Base-by-base conservation (phyloP, 2,329 filamentous ascomycete genomes). In the Phyllosticta paracitricarpa region DNA sequence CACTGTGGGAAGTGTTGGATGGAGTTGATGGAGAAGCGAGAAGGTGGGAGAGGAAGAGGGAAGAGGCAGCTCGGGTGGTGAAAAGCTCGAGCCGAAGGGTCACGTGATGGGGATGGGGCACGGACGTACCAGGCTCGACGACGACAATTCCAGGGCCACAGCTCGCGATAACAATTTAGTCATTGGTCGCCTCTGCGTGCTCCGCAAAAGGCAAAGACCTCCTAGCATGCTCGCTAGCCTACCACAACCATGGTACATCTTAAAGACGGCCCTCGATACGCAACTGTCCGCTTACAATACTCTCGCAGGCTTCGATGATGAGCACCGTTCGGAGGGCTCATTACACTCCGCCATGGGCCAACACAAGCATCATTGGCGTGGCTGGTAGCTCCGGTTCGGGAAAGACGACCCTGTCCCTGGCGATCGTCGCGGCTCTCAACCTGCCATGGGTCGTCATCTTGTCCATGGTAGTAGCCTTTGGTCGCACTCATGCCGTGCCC, bases 401-500 rank as follows among this genome's bases (percentile, higher is more conserved):
- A 62, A 99, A 99, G 80, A 97, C 93, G 6, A 97, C 92, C 6
- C 79, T 99, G 59, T 92, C 94, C 33, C 84, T 95, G 72, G 91
- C 93, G 65, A 96, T 99, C 68, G 89, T 97, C 65, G 87, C 84
- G 68, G 87, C 89, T 69, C 79, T 99, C 68, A 96, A 94, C 75
- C 78, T 99, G 65, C 94, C 94, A 61, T 99, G 94, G 93, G 94
- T 99, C 64, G 92, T 97, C 57, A 97, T 99, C 75, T 77, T 99
- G 68, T 96, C 92, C 52, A 97, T 99, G 88, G 91, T 93, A 81
- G 71, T 22, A 22, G 10, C 54, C 12, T 9, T 28, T 30, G 24
- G 33, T 22, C 35, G 35, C 24, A 35, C 40, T 48, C 17, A n/a
- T n/a, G 14, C 17, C 4, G 40, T 48, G 30, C 66, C 66, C 68